Conservation (phyloP, 257 asterid species). For the Lycium barbarum region DNA sequence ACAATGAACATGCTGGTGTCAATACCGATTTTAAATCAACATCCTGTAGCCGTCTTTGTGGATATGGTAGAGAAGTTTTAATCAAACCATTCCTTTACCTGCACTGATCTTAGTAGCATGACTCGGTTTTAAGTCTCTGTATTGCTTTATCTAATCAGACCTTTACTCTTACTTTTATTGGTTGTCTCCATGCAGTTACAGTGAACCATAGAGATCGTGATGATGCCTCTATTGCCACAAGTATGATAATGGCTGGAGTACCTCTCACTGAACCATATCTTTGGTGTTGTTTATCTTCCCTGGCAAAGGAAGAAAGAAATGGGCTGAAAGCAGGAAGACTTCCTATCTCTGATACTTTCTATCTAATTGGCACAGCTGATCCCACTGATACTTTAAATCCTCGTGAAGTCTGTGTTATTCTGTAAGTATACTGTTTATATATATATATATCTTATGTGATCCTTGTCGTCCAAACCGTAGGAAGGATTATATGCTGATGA, state of each 20-base stretch:
- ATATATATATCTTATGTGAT: too few relatives aligned
- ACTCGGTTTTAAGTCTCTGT: background rate
- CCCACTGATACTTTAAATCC: conserved; percentile 67
- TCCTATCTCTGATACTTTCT: conserved; percentile 75
- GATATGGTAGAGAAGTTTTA: background rate
- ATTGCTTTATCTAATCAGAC: background rate
- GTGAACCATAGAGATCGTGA: conserved; percentile 54
- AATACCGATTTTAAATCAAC: background rate
- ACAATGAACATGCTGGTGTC: background rate
- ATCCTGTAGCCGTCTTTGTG: background rate
- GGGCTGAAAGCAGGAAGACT: conserved; percentile 65
- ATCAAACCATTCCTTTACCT: background rate
- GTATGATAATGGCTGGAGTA: conserved; percentile 75
- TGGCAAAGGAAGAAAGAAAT: conserved; percentile 48
- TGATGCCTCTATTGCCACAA: conserved; percentile 51
- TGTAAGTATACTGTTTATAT: conserved; percentile 51
- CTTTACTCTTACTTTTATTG: background rate
- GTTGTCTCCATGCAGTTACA: conserved; percentile 63
- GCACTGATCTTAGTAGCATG: background rate
- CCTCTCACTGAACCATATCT: conserved; percentile 83
- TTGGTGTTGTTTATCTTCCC: conserved; percentile 53
- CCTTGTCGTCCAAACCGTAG: background rate
- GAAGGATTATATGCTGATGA: too few relatives aligned
- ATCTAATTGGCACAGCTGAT: conserved; percentile 92
- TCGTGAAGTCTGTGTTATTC: conserved; percentile 81